These are phyloP conservation scores for Xylaria sp. DNA, from an alignment of 2,329 filamentous ascomycete species.

Conservation along the genomic window DNA sequence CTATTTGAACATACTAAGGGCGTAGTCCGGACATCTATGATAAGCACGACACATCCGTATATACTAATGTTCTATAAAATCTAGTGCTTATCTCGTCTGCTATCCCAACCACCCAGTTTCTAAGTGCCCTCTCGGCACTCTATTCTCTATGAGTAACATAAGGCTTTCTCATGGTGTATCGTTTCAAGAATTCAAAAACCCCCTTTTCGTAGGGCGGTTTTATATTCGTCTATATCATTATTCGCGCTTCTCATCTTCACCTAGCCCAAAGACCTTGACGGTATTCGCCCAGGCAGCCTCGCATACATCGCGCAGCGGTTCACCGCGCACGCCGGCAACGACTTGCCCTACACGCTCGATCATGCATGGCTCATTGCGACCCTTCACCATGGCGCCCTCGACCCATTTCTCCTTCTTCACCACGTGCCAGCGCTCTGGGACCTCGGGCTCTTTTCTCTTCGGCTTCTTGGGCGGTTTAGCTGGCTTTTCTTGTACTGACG, in stretches of 20 bases:
- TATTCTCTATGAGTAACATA: slow-evolving; percentile 1
- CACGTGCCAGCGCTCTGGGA: slow-evolving; percentile 78
- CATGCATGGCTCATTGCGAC: slow-evolving; percentile 89
- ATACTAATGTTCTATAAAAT: not conserved
- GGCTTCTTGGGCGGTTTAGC: slow-evolving; percentile 53
- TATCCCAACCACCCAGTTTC: not conserved
- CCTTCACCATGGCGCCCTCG: slow-evolving; percentile 89
- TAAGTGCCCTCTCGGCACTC: not conserved
- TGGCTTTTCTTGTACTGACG: slow-evolving; percentile 37
- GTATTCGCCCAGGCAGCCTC: slow-evolving; percentile 90
- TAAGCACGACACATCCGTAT: not conserved
- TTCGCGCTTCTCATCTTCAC: slow-evolving; percentile 51
- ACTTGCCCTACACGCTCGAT: slow-evolving; percentile 90
- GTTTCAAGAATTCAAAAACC: not conserved
- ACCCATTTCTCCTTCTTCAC: slow-evolving; percentile 98
- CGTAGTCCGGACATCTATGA: not conserved
- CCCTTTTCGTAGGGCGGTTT: not conserved
- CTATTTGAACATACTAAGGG: not conserved
- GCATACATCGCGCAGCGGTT: slow-evolving; percentile 82
- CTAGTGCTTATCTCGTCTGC: not conserved
- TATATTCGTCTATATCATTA: not conserved
- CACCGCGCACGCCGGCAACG: slow-evolving; percentile 85
- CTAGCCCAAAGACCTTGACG: slow-evolving; percentile 79
- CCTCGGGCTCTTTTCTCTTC: slow-evolving; percentile 72
- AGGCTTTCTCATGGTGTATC: not conserved